phyloP scores from a whole-genome alignment of 2,329 filamentous ascomycete species.

The Rhexocercosporidium sp. region DNA sequence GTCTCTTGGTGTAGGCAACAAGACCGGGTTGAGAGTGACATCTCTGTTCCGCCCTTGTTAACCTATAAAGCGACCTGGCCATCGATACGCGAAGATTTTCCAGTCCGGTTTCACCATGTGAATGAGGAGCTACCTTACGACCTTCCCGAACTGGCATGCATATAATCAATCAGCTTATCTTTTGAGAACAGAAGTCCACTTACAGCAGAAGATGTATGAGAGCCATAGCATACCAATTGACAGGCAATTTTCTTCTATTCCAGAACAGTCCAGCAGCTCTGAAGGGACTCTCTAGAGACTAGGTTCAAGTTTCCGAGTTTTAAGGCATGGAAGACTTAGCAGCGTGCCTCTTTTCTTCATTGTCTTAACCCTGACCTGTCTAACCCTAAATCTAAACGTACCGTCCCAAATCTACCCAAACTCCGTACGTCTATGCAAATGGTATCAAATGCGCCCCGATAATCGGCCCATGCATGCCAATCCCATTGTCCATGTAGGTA shows the following conservation, averaged over 20 bases:
- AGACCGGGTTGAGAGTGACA: not conserved
- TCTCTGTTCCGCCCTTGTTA: not conserved
- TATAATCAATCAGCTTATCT: not conserved
- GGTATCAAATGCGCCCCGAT: constrained; percentile 6
- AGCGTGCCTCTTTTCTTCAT: not conserved
- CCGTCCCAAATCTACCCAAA: constrained; percentile 4
- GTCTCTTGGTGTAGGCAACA: too few species aligned
- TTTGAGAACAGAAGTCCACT: not conserved
- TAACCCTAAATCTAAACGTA: not conserved
- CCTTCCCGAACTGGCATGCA: not conserved
- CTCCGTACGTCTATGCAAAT: constrained; percentile 6
- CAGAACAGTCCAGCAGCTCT: too few species aligned
- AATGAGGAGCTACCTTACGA: not conserved
- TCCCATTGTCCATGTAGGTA: not conserved
- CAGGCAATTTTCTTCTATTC: too few species aligned
- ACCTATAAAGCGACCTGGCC: too few species aligned
- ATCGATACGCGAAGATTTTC: not conserved
- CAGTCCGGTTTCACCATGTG: not conserved
- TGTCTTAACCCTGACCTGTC: not conserved
- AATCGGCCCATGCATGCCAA: too few species aligned
- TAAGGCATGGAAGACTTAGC: not conserved
- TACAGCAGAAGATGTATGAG: not conserved
- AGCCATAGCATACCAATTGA: not conserved
- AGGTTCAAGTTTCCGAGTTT: not conserved
- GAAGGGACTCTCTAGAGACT: not conserved